Evolutionary conservation across 2,329 filamentous ascomycete species (phyloP).

Genomic region (Truncatella angustata): DNA sequence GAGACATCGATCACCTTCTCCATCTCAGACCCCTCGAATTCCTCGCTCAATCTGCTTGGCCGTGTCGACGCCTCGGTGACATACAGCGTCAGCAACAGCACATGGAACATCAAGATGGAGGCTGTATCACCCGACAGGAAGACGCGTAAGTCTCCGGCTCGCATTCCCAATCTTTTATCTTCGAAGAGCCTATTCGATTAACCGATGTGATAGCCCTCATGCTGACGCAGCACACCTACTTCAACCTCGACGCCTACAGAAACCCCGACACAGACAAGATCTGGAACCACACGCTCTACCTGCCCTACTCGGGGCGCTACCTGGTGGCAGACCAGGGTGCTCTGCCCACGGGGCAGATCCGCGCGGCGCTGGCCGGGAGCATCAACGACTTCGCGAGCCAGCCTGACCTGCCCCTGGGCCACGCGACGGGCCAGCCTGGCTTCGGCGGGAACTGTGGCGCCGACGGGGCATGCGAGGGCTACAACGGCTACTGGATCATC

Average conservation of each 20-base stretch:
- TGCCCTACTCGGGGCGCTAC: slow-evolving; percentile 60
- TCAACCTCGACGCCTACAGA: slow-evolving; percentile 65
- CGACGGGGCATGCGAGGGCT: slow-evolving; percentile 67
- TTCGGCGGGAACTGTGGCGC: slow-evolving; percentile 61
- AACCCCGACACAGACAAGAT: slow-evolving; percentile 54
- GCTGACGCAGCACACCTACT: slow-evolving; percentile 66
- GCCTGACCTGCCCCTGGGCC: slow-evolving; percentile 59
- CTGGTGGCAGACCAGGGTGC: slow-evolving; percentile 54
- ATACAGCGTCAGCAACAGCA: slow-evolving; percentile 56
- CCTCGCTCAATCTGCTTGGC: slow-evolving; percentile 60
- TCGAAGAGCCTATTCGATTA: background rate
- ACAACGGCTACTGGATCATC: slow-evolving; percentile 60
- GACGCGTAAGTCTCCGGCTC: slow-evolving; percentile 34
- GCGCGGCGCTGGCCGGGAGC: slow-evolving; percentile 49
- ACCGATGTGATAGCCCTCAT: slow-evolving; percentile 46
- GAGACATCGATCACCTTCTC: slow-evolving; percentile 62
- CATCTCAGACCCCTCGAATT: slow-evolving; percentile 58
- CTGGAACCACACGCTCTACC: slow-evolving; percentile 61
- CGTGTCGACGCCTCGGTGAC: slow-evolving; percentile 60
- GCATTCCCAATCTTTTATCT: slow-evolving; percentile 16
- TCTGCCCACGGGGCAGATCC: slow-evolving; percentile 61
- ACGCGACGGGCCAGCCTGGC: slow-evolving; percentile 52
- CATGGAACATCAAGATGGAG: slow-evolving; percentile 60
- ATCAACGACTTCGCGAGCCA: slow-evolving; percentile 67
- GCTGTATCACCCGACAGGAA: slow-evolving; percentile 50